Evolutionary conservation across 1,284 basidiomycete genomes (phyloP), one percentile per base, ranked within the genome.

Genomic region (Leccinum solheimii): DNA sequence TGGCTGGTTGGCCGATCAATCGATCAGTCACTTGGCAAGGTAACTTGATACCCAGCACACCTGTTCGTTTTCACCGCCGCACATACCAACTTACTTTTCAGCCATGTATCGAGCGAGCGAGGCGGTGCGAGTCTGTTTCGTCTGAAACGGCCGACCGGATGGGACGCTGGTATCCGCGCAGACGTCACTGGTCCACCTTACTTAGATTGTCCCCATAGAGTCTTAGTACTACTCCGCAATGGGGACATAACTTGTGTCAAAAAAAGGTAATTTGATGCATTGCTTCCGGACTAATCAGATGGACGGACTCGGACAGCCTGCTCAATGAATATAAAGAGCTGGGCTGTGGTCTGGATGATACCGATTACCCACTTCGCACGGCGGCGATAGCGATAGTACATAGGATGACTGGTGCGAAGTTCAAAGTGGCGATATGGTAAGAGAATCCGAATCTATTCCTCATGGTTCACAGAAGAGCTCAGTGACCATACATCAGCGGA

Each of bases 401-500:
- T n/a, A 34, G 9, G 26, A 74, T 72, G 70, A 6, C 62, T 11
- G 27, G 26, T 5, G 1, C 65, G 5, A 75, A 73, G 58, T 72
- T 75, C 45, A 74, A 64, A 30, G 62, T 75, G n/a, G 70, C 67
- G 3, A 74, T 74, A 56, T 75, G 73, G 73, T 72, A 63, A 23
- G 59, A 21, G 5, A 51, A 9, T 16, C 62, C 9, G 27, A 23
- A 36, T 16, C 7, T 38, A 32, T 27, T 5, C n/a, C 5, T 13
- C 21, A 16, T 2, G 2, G 6, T 32, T 53, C 27, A 21, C 48
- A 5, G 11, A 3, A 49, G 10, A 21, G 27, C 27, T 8, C 27
- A 27, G 50, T 60, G 54, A 67, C 55, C 23, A 8, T 27, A 16
- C 3, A 19, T 36, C 56, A 79, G 84, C 67, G 84, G 84, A 32